A percentile compares a stretch with the other conserved stretches of the same genome.
phyloP scores from a whole-genome alignment of 495 filamentous ascomycete species.

The Aspergillus mulundensis region DNA sequence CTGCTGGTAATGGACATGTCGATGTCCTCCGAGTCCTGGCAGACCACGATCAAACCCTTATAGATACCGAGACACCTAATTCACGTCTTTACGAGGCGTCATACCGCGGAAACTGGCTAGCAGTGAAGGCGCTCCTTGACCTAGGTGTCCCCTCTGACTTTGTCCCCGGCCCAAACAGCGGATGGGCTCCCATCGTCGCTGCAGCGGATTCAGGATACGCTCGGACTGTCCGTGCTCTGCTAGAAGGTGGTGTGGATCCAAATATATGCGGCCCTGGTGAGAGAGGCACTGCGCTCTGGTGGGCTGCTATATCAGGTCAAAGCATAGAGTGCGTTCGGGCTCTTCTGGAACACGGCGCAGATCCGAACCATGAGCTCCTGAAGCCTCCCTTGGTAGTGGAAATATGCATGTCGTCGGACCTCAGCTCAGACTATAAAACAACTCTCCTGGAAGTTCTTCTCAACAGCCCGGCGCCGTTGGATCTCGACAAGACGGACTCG shows the following conservation, averaged over 20 bases:
- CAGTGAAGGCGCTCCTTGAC: background rate
- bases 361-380: background rate
- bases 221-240: background rate
- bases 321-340: background rate
- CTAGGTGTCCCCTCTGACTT: background rate
- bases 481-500: background rate
- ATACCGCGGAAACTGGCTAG: background rate
- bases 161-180: background rate
- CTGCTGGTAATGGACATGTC: background rate
- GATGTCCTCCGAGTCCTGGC: background rate
- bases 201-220: background rate
- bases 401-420: background rate
- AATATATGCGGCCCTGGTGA: background rate
- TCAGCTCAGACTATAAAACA: background rate
- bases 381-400: background rate
- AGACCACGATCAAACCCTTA: background rate
- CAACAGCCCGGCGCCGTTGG: background rate
- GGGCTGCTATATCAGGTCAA: background rate
- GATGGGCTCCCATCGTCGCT: background rate
- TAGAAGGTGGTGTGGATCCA: background rate
- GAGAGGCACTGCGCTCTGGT: background rate
- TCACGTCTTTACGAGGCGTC: background rate
- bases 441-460: background rate
- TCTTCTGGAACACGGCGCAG: background rate
- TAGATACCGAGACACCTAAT: background rate